Conservation (phyloP, 2,329 filamentous ascomycete species). For the Dryadomyces quercivorus region DNA sequence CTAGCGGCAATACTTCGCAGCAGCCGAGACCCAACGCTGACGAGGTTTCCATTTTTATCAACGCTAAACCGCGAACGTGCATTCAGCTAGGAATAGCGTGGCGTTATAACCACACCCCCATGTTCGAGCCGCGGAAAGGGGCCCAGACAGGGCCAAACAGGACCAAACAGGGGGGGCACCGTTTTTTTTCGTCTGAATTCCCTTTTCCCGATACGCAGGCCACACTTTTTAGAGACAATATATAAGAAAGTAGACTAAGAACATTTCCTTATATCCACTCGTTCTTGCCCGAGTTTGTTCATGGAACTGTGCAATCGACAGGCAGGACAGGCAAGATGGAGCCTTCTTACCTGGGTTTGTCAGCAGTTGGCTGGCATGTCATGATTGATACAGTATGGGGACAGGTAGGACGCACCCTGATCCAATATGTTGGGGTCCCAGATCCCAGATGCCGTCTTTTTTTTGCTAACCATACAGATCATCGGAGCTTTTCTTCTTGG, state of each 20-base stretch:
- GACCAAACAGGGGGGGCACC: background rate
- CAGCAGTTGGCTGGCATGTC: conserved; percentile 9
- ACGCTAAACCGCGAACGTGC: background rate
- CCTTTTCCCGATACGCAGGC: background rate
- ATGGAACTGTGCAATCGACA: background rate
- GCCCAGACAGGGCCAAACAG: background rate
- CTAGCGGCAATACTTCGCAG: background rate
- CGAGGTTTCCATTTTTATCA: background rate
- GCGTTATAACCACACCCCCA: background rate
- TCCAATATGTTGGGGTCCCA: background rate
- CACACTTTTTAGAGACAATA: background rate
- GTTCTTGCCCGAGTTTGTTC: background rate
- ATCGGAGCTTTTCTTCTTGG: conserved; percentile 3
- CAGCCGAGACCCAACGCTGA: background rate
- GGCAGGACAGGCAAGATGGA: conserved; percentile 2
- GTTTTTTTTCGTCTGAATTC: background rate
- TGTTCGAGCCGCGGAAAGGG: background rate
- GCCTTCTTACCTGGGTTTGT: conserved; percentile 7
- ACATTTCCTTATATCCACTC: background rate
- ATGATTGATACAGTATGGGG: conserved; percentile 8
- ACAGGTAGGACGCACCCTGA: background rate
- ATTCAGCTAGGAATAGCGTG: background rate
- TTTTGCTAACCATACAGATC: background rate
- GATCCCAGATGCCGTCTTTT: background rate
- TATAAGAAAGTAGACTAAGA: conserved; percentile 1